Conservation (phyloP, 768 basidiomycete genomes). For the Neoboletus subvelutipes region DNA sequence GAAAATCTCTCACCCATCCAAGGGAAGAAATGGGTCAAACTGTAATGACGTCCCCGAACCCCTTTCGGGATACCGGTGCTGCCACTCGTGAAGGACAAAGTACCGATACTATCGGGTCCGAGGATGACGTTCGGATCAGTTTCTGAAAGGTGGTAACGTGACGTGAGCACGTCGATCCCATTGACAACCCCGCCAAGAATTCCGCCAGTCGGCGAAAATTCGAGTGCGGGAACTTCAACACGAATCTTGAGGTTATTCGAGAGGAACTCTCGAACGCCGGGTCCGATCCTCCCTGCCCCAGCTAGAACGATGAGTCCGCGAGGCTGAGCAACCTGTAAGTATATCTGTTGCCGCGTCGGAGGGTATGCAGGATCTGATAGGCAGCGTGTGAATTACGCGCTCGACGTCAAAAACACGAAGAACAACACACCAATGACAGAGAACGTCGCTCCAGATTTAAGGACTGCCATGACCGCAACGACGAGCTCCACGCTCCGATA, state of each 20-base stretch:
- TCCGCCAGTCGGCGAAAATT: constrained; percentile 61
- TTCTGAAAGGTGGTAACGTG: constrained; percentile 49
- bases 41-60: constrained; percentile 93
- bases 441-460: constrained; percentile 96
- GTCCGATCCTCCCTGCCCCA: constrained; percentile 80
- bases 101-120: constrained; percentile 95
- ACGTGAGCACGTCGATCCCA: constrained; percentile 62
- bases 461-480: constrained; percentile 93
- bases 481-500: constrained; percentile 95
- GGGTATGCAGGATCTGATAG: constrained; percentile 92
- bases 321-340: constrained; percentile 90
- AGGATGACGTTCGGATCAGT: constrained; percentile 79
- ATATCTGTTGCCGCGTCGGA: constrained; percentile 86
- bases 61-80: constrained; percentile 98
- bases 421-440: constrained; percentile 83
- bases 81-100: constrained; percentile 94
- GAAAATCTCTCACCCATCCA: constrained; percentile 96
- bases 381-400: neutral
- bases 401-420: neutral
- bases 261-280: constrained; percentile 83
- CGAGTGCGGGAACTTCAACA: constrained; percentile 87
- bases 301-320: constrained; percentile 88
- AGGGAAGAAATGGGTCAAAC: constrained; percentile 97
- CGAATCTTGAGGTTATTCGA: constrained; percentile 76
- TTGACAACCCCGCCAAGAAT: constrained; percentile 61